These are phyloP conservation scores for Fusarium abutilonis DNA, from an alignment of 2,329 filamentous ascomycete genomes.

Conservation along the genomic window DNA sequence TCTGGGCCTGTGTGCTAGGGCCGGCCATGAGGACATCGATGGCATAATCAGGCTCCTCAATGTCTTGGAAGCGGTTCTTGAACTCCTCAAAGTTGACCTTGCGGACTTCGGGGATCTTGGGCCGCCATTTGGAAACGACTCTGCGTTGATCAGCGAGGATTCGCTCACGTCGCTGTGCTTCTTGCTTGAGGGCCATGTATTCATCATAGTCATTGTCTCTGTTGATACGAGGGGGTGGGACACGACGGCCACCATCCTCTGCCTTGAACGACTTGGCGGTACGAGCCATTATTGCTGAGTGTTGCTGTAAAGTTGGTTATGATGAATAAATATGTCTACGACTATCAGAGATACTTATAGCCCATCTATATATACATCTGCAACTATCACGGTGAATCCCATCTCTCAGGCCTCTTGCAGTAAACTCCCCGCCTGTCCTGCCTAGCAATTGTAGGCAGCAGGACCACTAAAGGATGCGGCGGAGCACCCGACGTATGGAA, in stretches of 20 bases:
- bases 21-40: slow-evolving; percentile 54
- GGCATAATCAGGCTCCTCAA: slow-evolving; percentile 51
- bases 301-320: not conserved
- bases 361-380: not conserved
- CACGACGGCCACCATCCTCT: slow-evolving; percentile 22
- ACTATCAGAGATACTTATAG: not conserved
- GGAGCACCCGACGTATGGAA: slow-evolving; percentile 16
- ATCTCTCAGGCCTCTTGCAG: not conserved
- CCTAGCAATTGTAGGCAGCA: slow-evolving; percentile 20
- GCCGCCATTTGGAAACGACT: slow-evolving; percentile 52
- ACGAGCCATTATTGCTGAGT: slow-evolving; percentile 30
- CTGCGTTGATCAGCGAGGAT: slow-evolving; percentile 51
- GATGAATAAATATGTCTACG: not conserved
- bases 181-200: slow-evolving; percentile 48
- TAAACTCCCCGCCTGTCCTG: slow-evolving; percentile 3
- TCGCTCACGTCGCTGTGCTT: slow-evolving; percentile 51
- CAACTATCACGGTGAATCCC: not conserved
- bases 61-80: slow-evolving; percentile 54
- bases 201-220: slow-evolving; percentile 46
- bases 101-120: slow-evolving; percentile 54
- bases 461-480: slow-evolving; percentile 5
- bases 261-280: slow-evolving; percentile 10
- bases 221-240: slow-evolving; percentile 19
- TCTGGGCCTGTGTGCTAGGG: slow-evolving; percentile 49
- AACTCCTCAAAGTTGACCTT: slow-evolving; percentile 56